Percentiles rank a stretch among this genome's conserved stretches.
phyloP scores from a whole-genome alignment of 768 basidiomycete genomes.

The Boletus rubescentipes region DNA sequence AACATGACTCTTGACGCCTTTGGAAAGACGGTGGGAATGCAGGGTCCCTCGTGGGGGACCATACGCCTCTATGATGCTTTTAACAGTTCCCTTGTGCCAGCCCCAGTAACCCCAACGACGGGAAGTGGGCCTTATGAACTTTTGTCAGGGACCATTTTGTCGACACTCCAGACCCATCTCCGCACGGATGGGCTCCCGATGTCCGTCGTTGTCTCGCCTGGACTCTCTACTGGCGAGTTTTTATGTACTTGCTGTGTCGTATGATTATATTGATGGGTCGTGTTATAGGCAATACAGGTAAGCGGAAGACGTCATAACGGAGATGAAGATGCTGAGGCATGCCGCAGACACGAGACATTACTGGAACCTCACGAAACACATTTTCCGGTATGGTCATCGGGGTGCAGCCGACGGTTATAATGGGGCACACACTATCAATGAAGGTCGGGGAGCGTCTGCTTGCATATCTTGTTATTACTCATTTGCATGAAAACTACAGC shows the following conservation, averaged over 20 bases:
- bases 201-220: slow-evolving; percentile 38
- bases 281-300: slow-evolving; percentile 24
- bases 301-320: slow-evolving; percentile 15
- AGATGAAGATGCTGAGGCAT: slow-evolving; percentile 21
- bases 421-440: slow-evolving; percentile 31
- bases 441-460: slow-evolving; percentile 16
- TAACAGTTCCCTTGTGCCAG: slow-evolving; percentile 36
- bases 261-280: slow-evolving; percentile 2
- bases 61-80: slow-evolving; percentile 40
- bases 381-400: slow-evolving; percentile 45
- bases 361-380: slow-evolving; percentile 46
- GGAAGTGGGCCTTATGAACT: slow-evolving; percentile 38
- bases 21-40: slow-evolving; percentile 30
- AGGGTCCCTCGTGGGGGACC: slow-evolving; percentile 33
- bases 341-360: slow-evolving; percentile 43
- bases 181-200: slow-evolving; percentile 21
- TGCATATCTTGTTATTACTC: slow-evolving; percentile 1
- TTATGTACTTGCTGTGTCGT: neutral
- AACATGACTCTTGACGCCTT: slow-evolving; percentile 45
- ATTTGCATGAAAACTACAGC: slow-evolving; percentile 14
- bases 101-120: slow-evolving; percentile 42
- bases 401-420: slow-evolving; percentile 34
- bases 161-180: slow-evolving; percentile 36
- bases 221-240: slow-evolving; percentile 22
- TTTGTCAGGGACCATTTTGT: slow-evolving; percentile 44